A percentile compares a stretch with the other conserved stretches of the same genome.
Evolutionary conservation across 352 stramenopile species (phyloP).

Genomic region (Elongisporangium anandrum): DNA sequence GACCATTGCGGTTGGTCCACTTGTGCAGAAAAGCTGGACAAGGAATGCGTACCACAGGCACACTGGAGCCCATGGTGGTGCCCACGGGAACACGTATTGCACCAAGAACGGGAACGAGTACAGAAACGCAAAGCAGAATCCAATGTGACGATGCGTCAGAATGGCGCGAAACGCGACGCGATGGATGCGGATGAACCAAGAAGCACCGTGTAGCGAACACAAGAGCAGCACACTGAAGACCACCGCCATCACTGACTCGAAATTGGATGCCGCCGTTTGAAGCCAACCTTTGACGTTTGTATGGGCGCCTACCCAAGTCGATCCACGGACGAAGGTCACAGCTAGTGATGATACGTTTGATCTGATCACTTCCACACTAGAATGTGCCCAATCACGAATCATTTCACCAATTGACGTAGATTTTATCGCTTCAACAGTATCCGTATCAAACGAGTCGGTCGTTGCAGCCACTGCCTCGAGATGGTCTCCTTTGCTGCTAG

Average conservation of each 20-base stretch:
- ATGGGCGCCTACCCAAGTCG: slow-evolving; percentile 17
- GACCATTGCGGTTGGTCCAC: slow-evolving; percentile 77
- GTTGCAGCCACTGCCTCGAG: slow-evolving; percentile 15
- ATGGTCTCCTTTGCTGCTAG: slow-evolving; percentile 29
- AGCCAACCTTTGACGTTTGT: slow-evolving; percentile 48
- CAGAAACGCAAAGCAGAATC: slow-evolving; percentile 84
- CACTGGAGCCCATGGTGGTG: slow-evolving; percentile 81
- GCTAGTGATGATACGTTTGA: neutral
- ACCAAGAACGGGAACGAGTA: slow-evolving; percentile 87
- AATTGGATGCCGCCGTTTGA: slow-evolving; percentile 34
- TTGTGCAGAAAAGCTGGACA: slow-evolving; percentile 85
- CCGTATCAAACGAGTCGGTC: neutral
- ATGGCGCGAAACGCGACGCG: slow-evolving; percentile 79
- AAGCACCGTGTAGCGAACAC: slow-evolving; percentile 60
- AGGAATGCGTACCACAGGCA: slow-evolving; percentile 90
- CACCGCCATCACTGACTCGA: slow-evolving; percentile 63
- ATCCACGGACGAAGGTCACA: slow-evolving; percentile 7
- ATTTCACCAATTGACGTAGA: neutral
- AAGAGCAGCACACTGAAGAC: slow-evolving; percentile 66
- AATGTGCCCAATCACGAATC: neutral
- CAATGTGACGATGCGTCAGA: slow-evolving; percentile 80
- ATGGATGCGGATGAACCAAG: slow-evolving; percentile 79
- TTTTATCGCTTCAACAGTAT: neutral
- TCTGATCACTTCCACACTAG: neutral
- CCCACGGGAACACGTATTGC: slow-evolving; percentile 86